These are phyloP conservation scores for Endotrypanum monterogeii DNA, from an alignment of 208 protist species.

Conservation along the genomic window DNA sequence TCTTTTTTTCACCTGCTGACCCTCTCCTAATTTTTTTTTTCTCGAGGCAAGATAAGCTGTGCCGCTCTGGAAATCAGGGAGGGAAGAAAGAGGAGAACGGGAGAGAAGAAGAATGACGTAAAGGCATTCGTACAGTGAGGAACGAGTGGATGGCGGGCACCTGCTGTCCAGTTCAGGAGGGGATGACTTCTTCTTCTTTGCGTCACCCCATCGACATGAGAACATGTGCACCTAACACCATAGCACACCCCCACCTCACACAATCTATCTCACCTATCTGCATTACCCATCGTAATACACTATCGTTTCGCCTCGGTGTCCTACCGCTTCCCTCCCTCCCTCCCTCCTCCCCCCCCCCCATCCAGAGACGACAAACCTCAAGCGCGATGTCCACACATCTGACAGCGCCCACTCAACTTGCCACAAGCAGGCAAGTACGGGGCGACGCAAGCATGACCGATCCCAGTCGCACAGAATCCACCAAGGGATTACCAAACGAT, in stretches of 20 bases:
- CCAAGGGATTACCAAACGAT: too few relatives aligned
- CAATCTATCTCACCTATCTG: too few relatives aligned
- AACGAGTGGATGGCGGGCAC: neutral
- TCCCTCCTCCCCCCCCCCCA: neutral
- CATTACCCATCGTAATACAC: too few relatives aligned
- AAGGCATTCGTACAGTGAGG: too few relatives aligned
- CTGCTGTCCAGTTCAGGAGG: neutral
- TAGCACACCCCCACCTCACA: neutral
- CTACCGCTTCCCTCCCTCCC: too few relatives aligned
- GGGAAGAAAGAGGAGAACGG: neutral
- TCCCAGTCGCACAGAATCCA: neutral
- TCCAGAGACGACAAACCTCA: neutral
- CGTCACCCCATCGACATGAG: neutral
- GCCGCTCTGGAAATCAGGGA: neutral
- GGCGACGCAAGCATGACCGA: neutral
- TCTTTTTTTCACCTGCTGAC: neutral
- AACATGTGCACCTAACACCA: neutral
- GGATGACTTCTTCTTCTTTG: neutral
- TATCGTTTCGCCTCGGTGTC: too few relatives aligned
- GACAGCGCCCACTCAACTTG: neutral
- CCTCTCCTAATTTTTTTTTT: neutral
- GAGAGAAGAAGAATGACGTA: neutral
- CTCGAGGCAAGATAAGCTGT: neutral
- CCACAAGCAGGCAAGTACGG: neutral
- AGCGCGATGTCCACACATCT: constrained; percentile 1